Conservation (phyloP, 306 rosid genomes). For the Medicago ruthenica region DNA sequence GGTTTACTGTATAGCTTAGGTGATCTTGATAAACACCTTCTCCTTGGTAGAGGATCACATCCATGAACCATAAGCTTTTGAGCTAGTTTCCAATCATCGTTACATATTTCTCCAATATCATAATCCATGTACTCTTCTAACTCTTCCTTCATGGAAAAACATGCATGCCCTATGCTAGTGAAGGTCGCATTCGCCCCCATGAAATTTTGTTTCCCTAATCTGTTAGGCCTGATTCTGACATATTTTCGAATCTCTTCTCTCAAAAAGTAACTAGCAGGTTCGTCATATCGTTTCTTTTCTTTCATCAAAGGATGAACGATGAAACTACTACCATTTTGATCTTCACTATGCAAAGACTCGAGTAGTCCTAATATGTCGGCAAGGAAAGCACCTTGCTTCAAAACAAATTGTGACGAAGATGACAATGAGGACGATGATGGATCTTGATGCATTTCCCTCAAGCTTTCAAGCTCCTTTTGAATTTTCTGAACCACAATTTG, state of each 20-base stretch:
- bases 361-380: slow-evolving; percentile 69
- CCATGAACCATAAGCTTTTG: slow-evolving; percentile 86
- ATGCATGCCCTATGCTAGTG: slow-evolving; percentile 80
- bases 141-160: slow-evolving; percentile 69
- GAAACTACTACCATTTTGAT: neutral
- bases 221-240: slow-evolving; percentile 68
- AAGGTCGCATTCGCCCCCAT: slow-evolving; percentile 87
- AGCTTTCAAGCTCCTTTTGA: slow-evolving; percentile 48
- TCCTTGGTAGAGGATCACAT: slow-evolving; percentile 81
- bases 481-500: slow-evolving; percentile 57
- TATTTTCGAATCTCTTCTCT: slow-evolving; percentile 79
- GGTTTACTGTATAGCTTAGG: slow-evolving; percentile 65
- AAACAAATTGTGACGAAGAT: slow-evolving; percentile 19
- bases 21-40: slow-evolving; percentile 69
- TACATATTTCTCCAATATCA: slow-evolving; percentile 77
- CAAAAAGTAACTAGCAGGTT: slow-evolving; percentile 64
- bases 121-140: slow-evolving; percentile 84
- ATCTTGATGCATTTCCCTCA: slow-evolving; percentile 44
- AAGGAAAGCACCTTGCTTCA: slow-evolving; percentile 55
- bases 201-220: slow-evolving; percentile 73
- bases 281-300: slow-evolving; percentile 48
- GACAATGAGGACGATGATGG: slow-evolving; percentile 10
- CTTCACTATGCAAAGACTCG: slow-evolving; percentile 46
- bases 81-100: slow-evolving; percentile 82
- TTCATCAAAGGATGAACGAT: slow-evolving; percentile 54